These are phyloP conservation scores for Backusella australiensis DNA, from an alignment of 192 early-diverging fungal species.

Conservation along the genomic window DNA sequence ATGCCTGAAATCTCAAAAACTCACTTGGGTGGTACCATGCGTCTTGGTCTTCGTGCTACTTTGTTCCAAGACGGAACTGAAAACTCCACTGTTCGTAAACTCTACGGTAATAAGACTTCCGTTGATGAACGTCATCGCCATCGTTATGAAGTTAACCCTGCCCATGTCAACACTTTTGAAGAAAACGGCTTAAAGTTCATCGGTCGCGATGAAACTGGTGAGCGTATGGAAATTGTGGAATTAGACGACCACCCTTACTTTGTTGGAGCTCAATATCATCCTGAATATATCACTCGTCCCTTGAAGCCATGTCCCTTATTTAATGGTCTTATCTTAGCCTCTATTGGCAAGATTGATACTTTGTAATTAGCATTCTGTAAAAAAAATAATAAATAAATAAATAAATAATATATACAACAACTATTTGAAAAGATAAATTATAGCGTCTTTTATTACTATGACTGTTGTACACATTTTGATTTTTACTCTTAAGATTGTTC, in stretches of 20 bases:
- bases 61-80: conserved; percentile 68
- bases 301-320: conserved; percentile 90
- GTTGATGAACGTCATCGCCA: conserved; percentile 95
- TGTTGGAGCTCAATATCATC: conserved; percentile 95
- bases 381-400: background rate
- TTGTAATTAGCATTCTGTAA: conserved; percentile 28
- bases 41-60: conserved; percentile 84
- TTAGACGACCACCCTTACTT: conserved; percentile 85
- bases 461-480: background rate
- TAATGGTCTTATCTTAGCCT: conserved; percentile 88
- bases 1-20: conserved; percentile 98
- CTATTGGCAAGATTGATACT: conserved; percentile 65
- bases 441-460: background rate
- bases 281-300: conserved; percentile 96
- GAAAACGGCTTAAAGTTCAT: conserved; percentile 82
- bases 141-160: conserved; percentile 97
- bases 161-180: conserved; percentile 73
- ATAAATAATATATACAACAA: background rate
- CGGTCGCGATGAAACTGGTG: conserved; percentile 90
- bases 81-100: conserved; percentile 63
- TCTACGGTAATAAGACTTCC: conserved; percentile 54
- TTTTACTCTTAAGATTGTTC: background rate
- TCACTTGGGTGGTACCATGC: conserved; percentile 96
- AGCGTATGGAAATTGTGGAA: conserved; percentile 99
- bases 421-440: background rate